These are phyloP conservation scores for Zymoseptoria crescenta DNA, from an alignment of 2,329 filamentous ascomycete genomes.

Conservation along the genomic window DNA sequence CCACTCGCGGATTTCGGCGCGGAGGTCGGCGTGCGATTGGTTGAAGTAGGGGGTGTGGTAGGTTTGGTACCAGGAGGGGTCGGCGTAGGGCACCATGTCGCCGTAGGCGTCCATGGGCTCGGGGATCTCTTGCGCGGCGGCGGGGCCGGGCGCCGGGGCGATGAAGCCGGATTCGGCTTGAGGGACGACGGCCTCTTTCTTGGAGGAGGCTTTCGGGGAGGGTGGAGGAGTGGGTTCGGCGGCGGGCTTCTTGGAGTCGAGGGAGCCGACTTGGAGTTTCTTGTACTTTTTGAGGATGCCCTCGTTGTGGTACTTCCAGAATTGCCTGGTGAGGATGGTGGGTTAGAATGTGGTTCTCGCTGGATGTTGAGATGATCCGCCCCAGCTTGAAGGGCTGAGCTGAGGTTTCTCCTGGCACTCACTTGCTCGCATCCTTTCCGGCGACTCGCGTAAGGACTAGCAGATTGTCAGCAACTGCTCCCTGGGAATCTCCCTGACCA, in stretches of 20 bases:
- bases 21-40: conserved; percentile 82
- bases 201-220: conserved; percentile 37
- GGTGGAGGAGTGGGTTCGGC: conserved; percentile 43
- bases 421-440: conserved; percentile 61
- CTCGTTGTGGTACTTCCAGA: conserved; percentile 67
- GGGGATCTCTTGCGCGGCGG: conserved; percentile 44
- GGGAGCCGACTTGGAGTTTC: conserved; percentile 74
- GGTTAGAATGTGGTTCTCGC: not conserved
- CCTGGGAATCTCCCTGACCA: not conserved
- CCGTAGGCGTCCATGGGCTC: conserved; percentile 81
- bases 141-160: conserved; percentile 33
- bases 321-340: not conserved
- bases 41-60: conserved; percentile 97
- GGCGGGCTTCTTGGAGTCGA: conserved; percentile 66
- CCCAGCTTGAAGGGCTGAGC: not conserved
- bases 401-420: not conserved
- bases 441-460: conserved; percentile 56
- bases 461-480: not conserved
- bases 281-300: conserved; percentile 75
- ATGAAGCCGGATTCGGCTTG: conserved; percentile 51
- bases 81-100: conserved; percentile 79
- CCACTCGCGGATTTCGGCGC: conserved; percentile 87
- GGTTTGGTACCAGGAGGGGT: conserved; percentile 64
- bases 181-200: conserved; percentile 49
- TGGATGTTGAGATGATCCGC: not conserved